These are phyloP conservation scores for Aspergillus wentii DNA, from an alignment of 495 filamentous ascomycete species.

Conservation along the genomic window DNA sequence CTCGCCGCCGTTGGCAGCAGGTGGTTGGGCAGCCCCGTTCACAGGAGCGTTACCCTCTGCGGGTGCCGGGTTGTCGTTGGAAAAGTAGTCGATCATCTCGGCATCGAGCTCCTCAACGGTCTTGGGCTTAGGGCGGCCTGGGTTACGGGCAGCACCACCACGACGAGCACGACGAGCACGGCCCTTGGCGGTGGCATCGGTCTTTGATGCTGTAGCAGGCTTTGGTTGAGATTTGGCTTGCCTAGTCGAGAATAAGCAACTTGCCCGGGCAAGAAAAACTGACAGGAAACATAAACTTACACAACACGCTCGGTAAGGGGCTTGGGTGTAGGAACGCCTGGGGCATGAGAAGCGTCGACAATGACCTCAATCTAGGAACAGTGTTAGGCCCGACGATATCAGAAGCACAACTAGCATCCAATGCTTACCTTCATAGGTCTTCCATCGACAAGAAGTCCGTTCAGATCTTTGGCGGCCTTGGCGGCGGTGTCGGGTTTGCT, in stretches of 20 bases:
- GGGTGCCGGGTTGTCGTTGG: constrained; percentile 31
- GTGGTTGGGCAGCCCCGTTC: constrained; percentile 33
- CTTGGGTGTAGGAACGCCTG: constrained; percentile 61
- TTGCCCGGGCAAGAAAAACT: not conserved
- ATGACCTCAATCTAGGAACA: constrained; percentile 73
- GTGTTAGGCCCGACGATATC: not conserved
- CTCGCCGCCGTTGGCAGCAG: constrained; percentile 28
- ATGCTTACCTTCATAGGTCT: constrained; percentile 78
- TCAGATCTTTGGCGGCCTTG: constrained; percentile 75
- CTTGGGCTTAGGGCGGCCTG: constrained; percentile 73
- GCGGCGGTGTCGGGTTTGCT: constrained; percentile 67
- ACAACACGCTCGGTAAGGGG: constrained; percentile 80
- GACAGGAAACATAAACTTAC: constrained; percentile 38
- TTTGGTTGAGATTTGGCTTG: constrained; percentile 76
- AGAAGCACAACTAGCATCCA: not conserved
- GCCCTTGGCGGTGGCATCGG: constrained; percentile 36
- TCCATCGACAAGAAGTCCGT: constrained; percentile 83
- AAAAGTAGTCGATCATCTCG: constrained; percentile 91
- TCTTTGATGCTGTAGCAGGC: constrained; percentile 70
- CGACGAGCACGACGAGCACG: constrained; percentile 48
- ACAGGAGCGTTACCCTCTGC: constrained; percentile 36
- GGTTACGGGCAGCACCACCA: constrained; percentile 43
- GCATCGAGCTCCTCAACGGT: constrained; percentile 87
- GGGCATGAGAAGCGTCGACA: constrained; percentile 67
- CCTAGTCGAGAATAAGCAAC: constrained; percentile 26